These are phyloP conservation scores for Drechslerella dactyloides DNA, from an alignment of 2,329 filamentous ascomycete species.

Conservation along the genomic window DNA sequence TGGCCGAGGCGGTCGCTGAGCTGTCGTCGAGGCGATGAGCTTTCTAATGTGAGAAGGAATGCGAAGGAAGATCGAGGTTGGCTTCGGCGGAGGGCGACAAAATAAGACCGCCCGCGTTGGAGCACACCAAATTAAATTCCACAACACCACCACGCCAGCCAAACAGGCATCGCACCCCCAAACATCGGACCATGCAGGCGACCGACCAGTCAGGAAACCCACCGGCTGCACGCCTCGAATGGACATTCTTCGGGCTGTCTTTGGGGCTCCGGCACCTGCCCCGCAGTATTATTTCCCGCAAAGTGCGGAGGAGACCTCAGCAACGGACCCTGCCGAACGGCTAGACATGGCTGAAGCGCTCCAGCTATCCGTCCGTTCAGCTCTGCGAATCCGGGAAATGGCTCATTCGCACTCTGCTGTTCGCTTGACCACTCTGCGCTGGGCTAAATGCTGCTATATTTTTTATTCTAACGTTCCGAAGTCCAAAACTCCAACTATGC, in stretches of 20 bases:
- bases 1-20: constrained; percentile 7
- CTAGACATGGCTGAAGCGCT: constrained; percentile 29
- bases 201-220: constrained; percentile 23
- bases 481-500: no score
- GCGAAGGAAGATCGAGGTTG: constrained; percentile 26
- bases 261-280: constrained; percentile 24
- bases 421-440: no score
- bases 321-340: constrained; percentile 11
- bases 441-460: no score
- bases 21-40: constrained; percentile 27
- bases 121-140: constrained; percentile 2
- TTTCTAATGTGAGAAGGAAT: constrained; percentile 31
- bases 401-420: background rate
- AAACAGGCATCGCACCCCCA: constrained; percentile 5
- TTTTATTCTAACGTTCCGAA: no score
- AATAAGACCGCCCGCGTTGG: background rate
- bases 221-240: constrained; percentile 13
- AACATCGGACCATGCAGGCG: constrained; percentile 10
- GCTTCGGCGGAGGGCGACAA: background rate
- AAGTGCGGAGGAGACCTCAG: constrained; percentile 16
- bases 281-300: constrained; percentile 31
- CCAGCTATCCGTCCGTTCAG: constrained; percentile 1
- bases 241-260: background rate
- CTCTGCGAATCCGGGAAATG: background rate
- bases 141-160: background rate